Evolutionary conservation across 148 eudicot species (phyloP), one percentile per base, ranked within the genome.

Genomic region (Silene uniflora): DNA sequence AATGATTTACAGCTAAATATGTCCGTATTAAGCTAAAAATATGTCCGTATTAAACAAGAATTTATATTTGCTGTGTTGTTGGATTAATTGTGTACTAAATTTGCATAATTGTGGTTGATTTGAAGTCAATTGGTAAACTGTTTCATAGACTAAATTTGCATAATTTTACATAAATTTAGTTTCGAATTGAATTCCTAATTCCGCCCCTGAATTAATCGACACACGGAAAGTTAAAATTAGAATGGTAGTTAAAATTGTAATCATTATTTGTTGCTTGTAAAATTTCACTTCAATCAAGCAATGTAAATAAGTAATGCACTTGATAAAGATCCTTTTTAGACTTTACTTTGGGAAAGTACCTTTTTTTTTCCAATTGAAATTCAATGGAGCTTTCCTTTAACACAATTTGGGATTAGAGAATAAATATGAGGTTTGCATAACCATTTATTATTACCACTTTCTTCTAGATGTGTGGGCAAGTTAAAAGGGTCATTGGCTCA

Each of bases 251-350:
- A 35, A 39, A 39, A 39, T 68, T 46, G 35, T 19, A 68, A 42
- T 65, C 3, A 11, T 14, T 65, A 14, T 65, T 32, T 12, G 42
- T 65, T 64, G 39, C 42, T 27, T 64, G 68, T 64, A 27, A 64
- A 25, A 64, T 64, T 25, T 11, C 7, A 64, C 25, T 65, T 44
- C 44, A 44, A 67, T 67, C 16, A 24, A 27, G 59, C 46, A 64
- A 46, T 65, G 71, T 65, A 73, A 39, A 39, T 39, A 39, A 6
- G 17, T 73, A 75, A 22, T 64, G 62, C 47, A 75, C 42, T 75
- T 75, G 49, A 10, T 75, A 54, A 75, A 65, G 62, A 12, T 35
- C 59, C 71, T 18, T 75, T 75, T 74, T 9, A 3, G 18, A 23
- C 1, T 59, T 19, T 5, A 25, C 35, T 47, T 63, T 72, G 12